phyloP scores from a whole-genome alignment of 768 basidiomycete genomes.

The Sistotremastrum suecicum region DNA sequence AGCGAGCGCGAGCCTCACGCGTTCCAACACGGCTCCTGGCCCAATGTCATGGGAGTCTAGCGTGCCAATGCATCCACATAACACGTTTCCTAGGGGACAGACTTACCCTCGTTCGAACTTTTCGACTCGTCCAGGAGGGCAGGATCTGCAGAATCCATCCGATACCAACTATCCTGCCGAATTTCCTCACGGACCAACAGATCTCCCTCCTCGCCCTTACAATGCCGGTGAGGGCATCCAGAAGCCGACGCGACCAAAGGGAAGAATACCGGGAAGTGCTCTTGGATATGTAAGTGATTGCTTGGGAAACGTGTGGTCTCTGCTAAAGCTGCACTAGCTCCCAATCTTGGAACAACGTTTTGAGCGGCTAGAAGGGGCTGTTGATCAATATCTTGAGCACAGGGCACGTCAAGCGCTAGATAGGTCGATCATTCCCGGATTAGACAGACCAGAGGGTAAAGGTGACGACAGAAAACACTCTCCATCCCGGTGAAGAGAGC shows the following conservation, averaged over 20 bases:
- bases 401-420: constrained; percentile 5
- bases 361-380: constrained; percentile 5
- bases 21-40: too few species aligned
- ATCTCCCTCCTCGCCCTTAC: constrained; percentile 7
- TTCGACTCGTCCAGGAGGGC: not conserved
- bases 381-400: constrained; percentile 6
- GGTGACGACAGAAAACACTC: not conserved
- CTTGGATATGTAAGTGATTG: constrained; percentile 6
- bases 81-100: not conserved
- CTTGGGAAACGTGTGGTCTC: not conserved
- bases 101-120: not conserved
- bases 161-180: too few species aligned
- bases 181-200: constrained; percentile 5
- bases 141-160: not conserved
- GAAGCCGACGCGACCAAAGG: constrained; percentile 5
- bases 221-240: constrained; percentile 2
- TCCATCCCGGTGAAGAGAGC: not conserved
- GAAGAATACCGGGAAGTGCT: constrained; percentile 6
- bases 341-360: constrained; percentile 7
- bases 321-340: not conserved
- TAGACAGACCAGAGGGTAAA: not conserved
- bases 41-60: too few species aligned
- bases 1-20: too few species aligned
- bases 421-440: constrained; percentile 6
- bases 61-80: too few species aligned